Base-by-base conservation (phyloP, 257 asterid species). In the Penstemon barbatus region DNA sequence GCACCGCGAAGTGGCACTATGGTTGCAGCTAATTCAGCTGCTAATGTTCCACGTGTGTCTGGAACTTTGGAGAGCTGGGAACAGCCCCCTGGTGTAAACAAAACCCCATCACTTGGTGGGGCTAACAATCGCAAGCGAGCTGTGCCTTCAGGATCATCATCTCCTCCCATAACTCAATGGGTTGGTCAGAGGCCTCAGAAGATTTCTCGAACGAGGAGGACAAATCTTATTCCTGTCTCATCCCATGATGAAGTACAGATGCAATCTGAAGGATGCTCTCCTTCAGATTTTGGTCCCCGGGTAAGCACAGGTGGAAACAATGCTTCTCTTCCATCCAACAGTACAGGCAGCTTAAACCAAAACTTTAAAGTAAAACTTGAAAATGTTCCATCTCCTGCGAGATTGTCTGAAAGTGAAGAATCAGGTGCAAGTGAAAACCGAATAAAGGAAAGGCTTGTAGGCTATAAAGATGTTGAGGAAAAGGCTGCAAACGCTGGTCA, bases 111-210 rank as follows among this genome's bases (percentile, higher is more conserved):
- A 45, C 48, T 69, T 66, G 79, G 61, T 80, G 97, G 96, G 72
- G 81, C 75, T 48, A 87, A 82, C 81, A 89, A 81, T 72, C 92
- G 95, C 68, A 94, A 91, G 79, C 93, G 96, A 73, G 68, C 96
- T 57, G 49, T 85, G 76, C 84, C 97, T 11, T 65, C 92, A 51
- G 95, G 89, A 63, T 80, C 96, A 69, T 80, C 93, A 52, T 91
- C 99, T 59, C 96, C 97, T n/a, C 97, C 99, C 60, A 89, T 91
- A 61, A 88, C 99, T 69, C 96, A 91, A 66, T 94, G 99, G 99
- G 88, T 50, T 75, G 97, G 99, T 73, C 99, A 91, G 86, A 84
- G 98, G 82, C 89, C 96, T n/a, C 97, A 89, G 67, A 94, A 94
- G 79, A 87, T 84, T 55, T 84, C 98, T 65, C 93, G 99, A 38